phyloP scores from a whole-genome alignment of 345 rosid species.

The Turritis glabra region DNA sequence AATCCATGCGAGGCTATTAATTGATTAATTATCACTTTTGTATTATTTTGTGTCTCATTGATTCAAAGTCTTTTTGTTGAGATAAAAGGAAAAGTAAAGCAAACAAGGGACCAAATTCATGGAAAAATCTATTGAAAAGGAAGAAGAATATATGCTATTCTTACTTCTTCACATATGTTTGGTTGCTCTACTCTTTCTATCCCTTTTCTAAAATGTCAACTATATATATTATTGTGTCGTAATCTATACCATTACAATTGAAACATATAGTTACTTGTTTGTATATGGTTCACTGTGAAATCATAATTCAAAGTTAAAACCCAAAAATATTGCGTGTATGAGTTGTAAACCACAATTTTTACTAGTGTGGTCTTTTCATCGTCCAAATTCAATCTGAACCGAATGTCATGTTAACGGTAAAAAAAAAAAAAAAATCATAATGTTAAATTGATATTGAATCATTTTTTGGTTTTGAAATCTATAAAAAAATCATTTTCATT shows the following conservation, averaged over 20 bases:
- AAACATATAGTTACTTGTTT: background rate
- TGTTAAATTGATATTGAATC: background rate
- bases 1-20: constrained; percentile 13
- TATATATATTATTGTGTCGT: background rate
- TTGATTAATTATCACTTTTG: constrained; percentile 28
- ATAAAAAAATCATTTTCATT: too few relatives aligned
- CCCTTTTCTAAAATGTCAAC: background rate
- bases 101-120: constrained; percentile 29
- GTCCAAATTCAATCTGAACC: too few relatives aligned
- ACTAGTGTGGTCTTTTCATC: too few relatives aligned
- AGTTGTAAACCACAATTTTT: too few relatives aligned
- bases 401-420: too few relatives aligned
- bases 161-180: constrained; percentile 7
- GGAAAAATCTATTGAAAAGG: constrained; percentile 3
- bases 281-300: background rate
- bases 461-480: background rate
- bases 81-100: constrained; percentile 23
- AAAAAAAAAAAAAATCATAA: background rate
- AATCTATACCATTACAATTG: background rate
- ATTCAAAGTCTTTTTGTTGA: constrained; percentile 14
- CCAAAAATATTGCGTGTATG: background rate
- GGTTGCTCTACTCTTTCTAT: background rate
- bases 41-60: constrained; percentile 6
- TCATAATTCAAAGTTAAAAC: background rate
- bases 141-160: constrained; percentile 33